A percentile compares a stretch with the other conserved stretches of the same genome.
phyloP scores from a whole-genome alignment of 2,329 filamentous ascomycete species.

The Beauveria asiatica region DNA sequence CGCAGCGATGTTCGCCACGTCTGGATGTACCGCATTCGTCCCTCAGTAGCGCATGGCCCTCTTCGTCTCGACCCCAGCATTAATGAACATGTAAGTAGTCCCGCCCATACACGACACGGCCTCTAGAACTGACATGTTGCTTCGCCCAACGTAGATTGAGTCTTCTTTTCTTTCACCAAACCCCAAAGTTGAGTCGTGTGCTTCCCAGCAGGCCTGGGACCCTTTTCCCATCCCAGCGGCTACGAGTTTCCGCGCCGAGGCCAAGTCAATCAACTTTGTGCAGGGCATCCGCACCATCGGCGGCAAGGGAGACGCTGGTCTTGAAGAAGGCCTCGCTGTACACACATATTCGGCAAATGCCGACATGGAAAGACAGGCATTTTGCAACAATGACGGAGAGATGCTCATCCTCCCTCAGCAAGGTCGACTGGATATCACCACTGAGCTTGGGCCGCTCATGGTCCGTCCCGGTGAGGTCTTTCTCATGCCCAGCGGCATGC shows the following conservation, averaged over 20 bases:
- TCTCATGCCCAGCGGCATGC: slow-evolving; percentile 57
- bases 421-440: slow-evolving; percentile 58
- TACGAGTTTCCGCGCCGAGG: slow-evolving; percentile 16
- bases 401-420: slow-evolving; percentile 58
- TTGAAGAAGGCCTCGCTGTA: slow-evolving; percentile 39
- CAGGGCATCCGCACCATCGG: slow-evolving; percentile 40
- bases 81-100: slow-evolving; percentile 20
- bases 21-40: slow-evolving; percentile 27
- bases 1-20: slow-evolving; percentile 23
- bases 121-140: neutral
- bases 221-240: slow-evolving; percentile 27
- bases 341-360: slow-evolving; percentile 40
- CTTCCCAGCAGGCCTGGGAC: slow-evolving; percentile 41
- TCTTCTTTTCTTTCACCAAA: slow-evolving; percentile 39
- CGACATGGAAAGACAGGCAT: slow-evolving; percentile 38
- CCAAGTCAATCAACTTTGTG: slow-evolving; percentile 37
- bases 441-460: slow-evolving; percentile 55
- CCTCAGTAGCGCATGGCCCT: slow-evolving; percentile 24
- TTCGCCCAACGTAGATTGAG: slow-evolving; percentile 19
- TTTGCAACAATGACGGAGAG: slow-evolving; percentile 55
- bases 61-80: slow-evolving; percentile 15
- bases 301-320: slow-evolving; percentile 40
- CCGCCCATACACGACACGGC: neutral
- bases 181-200: slow-evolving; percentile 34
- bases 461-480: slow-evolving; percentile 61